phyloP scores from a whole-genome alignment of 202 grass and related monocot genomes.

The Digitaria exilis region DNA sequence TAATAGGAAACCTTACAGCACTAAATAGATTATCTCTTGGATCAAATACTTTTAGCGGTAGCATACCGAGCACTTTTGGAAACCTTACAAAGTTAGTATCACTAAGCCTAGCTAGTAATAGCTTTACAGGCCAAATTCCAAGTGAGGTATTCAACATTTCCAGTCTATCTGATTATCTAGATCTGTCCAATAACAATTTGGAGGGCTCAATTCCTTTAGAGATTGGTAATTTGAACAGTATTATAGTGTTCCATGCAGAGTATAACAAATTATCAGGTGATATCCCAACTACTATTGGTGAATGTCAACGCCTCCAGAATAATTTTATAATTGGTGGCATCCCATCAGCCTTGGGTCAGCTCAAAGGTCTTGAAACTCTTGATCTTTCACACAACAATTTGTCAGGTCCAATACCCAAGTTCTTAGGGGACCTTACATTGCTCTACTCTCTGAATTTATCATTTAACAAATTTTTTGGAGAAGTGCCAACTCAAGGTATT shows the following conservation, averaged over 20 bases:
- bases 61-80: not conserved
- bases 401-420: not conserved
- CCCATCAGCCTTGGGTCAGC: not conserved
- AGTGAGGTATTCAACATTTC: not conserved
- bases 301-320: conserved; percentile 16
- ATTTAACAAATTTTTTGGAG: not conserved
- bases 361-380: conserved; percentile 25
- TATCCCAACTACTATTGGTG: conserved; percentile 12
- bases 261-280: conserved; percentile 33
- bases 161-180: not conserved
- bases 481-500: not conserved
- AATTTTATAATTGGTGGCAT: conserved; percentile 13
- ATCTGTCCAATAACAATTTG: conserved; percentile 34
- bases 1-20: conserved; percentile 14
- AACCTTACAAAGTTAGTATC: not conserved
- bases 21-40: not conserved
- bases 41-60: not conserved
- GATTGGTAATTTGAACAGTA: conserved; percentile 24
- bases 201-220: conserved; percentile 18
- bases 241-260: not conserved
- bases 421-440: not conserved
- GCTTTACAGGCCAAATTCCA: not conserved
- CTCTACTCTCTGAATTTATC: not conserved
- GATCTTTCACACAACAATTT: not conserved
- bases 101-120: not conserved